Base-by-base conservation (phyloP, 345 rosid genomes). In the Sonneratia alba region DNA sequence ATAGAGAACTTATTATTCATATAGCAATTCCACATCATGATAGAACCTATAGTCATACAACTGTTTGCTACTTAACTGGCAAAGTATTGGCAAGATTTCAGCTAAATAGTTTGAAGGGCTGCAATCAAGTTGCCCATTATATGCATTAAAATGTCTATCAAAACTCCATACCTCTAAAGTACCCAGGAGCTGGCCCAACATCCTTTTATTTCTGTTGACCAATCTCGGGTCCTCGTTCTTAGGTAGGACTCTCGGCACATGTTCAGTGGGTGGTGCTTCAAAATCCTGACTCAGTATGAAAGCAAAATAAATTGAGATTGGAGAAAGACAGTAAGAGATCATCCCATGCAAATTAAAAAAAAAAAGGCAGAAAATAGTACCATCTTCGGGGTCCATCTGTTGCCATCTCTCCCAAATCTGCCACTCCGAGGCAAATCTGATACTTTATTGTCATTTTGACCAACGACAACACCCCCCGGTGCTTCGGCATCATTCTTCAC, bases 151-250 rank as follows among this genome's bases (percentile, higher is more conserved):
- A 68, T 43, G 18, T 32, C 19, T 22, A 43, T 7, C 4, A 22
- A 68, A 43, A 56, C 13, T 19, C 16, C 81, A 77, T 85, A 95
- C 99, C 98, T 95, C 99, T 80, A 92, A 82, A 74, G 99, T 95
- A 65, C 99, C 99, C 74, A 89, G 80, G 78, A 95, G 98, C 80
- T 89, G 97, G 56, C 97, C 99, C 62, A 95, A 75, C 96, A 95
- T 95, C 80, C 99, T 87, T 81, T 85, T 95, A 82, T 95, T 95
- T 81, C 99, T 86, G 76, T 81, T 90, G 76, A 92, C 90, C 82
- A 92, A 77, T 45, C 85, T 92, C 57, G 97, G 99, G 85, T 95
- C 99, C 81, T 95, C 97, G 75, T 92, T 75, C 87, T 88, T 92
- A 0, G 96, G 99, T 63, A 95, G 78, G 74, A 86, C 85, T 86